phyloP scores from a whole-genome alignment of 2,329 filamentous ascomycete species.

The Periconia sp. region DNA sequence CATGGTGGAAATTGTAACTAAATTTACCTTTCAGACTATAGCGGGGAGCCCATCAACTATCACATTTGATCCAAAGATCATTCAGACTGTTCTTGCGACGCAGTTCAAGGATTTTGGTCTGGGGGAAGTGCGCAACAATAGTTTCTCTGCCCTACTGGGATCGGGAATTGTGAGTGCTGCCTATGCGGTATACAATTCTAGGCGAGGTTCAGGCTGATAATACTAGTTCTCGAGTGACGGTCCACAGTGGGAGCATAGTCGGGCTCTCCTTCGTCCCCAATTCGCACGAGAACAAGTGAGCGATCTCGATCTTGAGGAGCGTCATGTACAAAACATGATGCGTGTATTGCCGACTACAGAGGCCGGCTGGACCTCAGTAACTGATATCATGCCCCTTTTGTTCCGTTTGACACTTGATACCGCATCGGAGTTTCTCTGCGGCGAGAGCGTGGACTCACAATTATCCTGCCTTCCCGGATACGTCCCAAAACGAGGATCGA shows the following conservation, averaged over 20 bases:
- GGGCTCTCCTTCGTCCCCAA: conserved; percentile 43
- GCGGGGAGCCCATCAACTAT: too few species aligned
- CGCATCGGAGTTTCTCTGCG: conserved; percentile 46
- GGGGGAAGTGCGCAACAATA: conserved; percentile 39
- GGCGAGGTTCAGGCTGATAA: too few species aligned
- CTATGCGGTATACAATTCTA: too few species aligned
- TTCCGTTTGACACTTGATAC: conserved; percentile 48
- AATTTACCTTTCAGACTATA: too few species aligned
- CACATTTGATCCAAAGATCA: conserved; percentile 53
- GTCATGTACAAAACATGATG: conserved; percentile 44
- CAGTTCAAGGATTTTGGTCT: conserved; percentile 55
- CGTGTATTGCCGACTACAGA: conserved; percentile 19
- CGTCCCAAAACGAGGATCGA: conserved; percentile 12
- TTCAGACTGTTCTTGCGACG: conserved; percentile 52
- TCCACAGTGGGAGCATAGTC: conserved; percentile 36
- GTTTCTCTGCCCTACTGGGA: conserved; percentile 50
- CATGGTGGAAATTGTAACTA: too few species aligned
- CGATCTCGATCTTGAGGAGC: conserved; percentile 39
- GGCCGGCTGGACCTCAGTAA: conserved; percentile 33
- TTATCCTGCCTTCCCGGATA: conserved; percentile 27
- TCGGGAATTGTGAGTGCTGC: conserved; percentile 40
- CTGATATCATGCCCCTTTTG: conserved; percentile 48
- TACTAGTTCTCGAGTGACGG: conserved; percentile 39
- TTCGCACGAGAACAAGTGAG: conserved; percentile 41
- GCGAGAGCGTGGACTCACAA: conserved; percentile 39